A percentile compares a stretch with the other conserved stretches of the same genome.
Evolutionary conservation across 805 yeast genomes (phyloP).

Genomic region (Pichia insulana): DNA sequence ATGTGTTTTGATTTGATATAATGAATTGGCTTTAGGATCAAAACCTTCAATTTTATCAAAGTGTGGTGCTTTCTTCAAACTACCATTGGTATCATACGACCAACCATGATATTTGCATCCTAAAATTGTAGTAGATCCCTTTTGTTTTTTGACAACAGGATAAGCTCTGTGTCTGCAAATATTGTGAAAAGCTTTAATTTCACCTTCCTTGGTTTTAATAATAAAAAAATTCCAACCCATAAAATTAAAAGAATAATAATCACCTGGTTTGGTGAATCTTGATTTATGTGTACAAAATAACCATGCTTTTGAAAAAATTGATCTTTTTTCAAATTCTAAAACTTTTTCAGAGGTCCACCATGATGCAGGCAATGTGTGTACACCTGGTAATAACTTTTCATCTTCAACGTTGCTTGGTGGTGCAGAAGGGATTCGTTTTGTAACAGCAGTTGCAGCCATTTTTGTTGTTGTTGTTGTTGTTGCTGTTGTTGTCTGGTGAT

Average conservation of each 20-base stretch:
- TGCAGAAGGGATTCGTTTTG: conserved; percentile 18
- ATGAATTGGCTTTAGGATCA: conserved; percentile 44
- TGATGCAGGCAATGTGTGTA: conserved; percentile 53
- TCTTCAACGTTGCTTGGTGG: conserved; percentile 23
- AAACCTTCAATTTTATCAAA: conserved; percentile 53
- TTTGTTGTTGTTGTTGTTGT: not conserved
- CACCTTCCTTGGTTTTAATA: conserved; percentile 44
- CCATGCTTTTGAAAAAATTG: conserved; percentile 52
- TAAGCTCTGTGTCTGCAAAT: conserved; percentile 60
- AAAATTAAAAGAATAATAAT: conserved; percentile 42
- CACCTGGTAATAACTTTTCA: conserved; percentile 31
- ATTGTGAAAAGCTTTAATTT: conserved; percentile 52
- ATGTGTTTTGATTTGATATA: conserved; percentile 46
- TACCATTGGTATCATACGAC: conserved; percentile 56
- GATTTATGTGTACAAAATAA: conserved; percentile 42
- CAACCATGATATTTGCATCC: conserved; percentile 61
- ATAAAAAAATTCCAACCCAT: conserved; percentile 48
- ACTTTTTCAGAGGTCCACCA: conserved; percentile 59
- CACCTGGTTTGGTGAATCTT: conserved; percentile 51
- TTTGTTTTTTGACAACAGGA: conserved; percentile 50
- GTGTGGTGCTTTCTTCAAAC: conserved; percentile 52
- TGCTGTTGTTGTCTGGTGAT: not conserved
- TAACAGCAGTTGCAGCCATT: conserved; percentile 12
- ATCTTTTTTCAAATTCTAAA: conserved; percentile 49
- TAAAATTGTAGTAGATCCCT: conserved; percentile 48